These are phyloP conservation scores for Quercus tomentella DNA, from an alignment of 331 rosid species.

Conservation along the genomic window DNA sequence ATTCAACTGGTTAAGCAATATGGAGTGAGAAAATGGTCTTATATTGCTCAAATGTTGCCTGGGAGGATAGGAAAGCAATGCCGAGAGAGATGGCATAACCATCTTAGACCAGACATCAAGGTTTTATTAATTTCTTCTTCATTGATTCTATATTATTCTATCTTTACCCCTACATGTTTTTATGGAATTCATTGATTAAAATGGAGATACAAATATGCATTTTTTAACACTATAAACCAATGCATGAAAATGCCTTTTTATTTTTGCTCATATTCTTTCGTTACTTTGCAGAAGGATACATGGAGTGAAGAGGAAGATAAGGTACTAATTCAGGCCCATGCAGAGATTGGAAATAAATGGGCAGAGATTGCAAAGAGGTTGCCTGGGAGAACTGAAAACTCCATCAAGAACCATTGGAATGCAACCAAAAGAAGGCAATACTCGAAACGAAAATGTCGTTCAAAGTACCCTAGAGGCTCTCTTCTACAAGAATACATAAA, in stretches of 20 bases:
- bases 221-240: not conserved
- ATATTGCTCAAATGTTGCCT: no score
- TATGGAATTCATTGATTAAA: no score
- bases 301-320: slow-evolving; percentile 92
- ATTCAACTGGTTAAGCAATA: no score
- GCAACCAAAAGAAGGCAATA: slow-evolving; percentile 92
- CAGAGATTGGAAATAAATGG: slow-evolving; percentile 91
- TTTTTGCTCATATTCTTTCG: no score
- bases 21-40: no score
- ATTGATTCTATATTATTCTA: no score
- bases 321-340: slow-evolving; percentile 66
- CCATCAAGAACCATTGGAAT: slow-evolving; percentile 96
- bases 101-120: no score
- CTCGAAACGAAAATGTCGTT: slow-evolving; percentile 78
- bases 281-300: slow-evolving; percentile 62
- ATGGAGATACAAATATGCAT: not conserved
- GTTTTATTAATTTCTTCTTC: no score
- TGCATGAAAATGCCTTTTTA: not conserved
- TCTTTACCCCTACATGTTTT: no score
- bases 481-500: slow-evolving; percentile 83
- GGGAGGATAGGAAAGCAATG: no score
- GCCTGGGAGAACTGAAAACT: slow-evolving; percentile 90
- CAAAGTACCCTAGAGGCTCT: slow-evolving; percentile 63
- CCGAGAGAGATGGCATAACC: no score
- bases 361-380: slow-evolving; percentile 89